Conservation (phyloP, 2,329 filamentous ascomycete species). For the Elsinoe necatrix region DNA sequence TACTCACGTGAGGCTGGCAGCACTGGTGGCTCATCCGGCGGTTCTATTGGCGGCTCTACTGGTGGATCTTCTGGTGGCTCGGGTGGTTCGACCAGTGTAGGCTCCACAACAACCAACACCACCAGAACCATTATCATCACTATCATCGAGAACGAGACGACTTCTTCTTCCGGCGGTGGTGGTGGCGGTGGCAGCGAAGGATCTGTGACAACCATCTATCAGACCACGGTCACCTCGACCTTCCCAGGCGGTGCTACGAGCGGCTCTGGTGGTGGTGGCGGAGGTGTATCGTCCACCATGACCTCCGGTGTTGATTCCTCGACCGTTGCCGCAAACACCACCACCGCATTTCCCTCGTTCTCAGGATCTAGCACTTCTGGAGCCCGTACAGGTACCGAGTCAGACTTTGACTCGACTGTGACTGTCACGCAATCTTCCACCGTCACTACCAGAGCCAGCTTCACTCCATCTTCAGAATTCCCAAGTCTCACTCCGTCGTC, state of each 20-base stretch:
- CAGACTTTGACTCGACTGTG: slow-evolving; percentile 10
- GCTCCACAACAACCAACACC: neutral
- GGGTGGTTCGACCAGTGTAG: neutral
- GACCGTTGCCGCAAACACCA: slow-evolving; percentile 1
- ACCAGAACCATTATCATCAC: slow-evolving; percentile 15
- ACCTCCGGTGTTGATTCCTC: neutral
- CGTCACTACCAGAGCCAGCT: slow-evolving; percentile 2
- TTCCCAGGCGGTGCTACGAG: neutral
- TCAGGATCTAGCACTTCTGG: slow-evolving; percentile 8
- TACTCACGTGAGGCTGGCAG: neutral
- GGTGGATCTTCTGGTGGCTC: slow-evolving; percentile 3
- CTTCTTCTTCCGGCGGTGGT: neutral
- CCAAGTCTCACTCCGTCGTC: neutral
- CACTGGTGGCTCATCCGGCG: slow-evolving; percentile 7
- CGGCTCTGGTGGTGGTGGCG: neutral
- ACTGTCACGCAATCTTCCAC: neutral
- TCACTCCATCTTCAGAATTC: slow-evolving; percentile 6
- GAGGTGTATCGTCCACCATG: slow-evolving; percentile 2
- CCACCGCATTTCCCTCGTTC: slow-evolving; percentile 9
- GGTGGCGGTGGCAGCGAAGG: neutral
- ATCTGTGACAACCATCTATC: neutral
- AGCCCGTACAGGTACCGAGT: neutral
- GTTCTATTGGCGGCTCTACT: slow-evolving; percentile 9
- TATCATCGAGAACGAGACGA: slow-evolving; percentile 2
- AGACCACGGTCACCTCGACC: slow-evolving; percentile 2